Evolutionary conservation across 1,284 basidiomycete genomes (phyloP), one percentile per base, ranked within the genome.

Genomic region (Boletus calvinii): DNA sequence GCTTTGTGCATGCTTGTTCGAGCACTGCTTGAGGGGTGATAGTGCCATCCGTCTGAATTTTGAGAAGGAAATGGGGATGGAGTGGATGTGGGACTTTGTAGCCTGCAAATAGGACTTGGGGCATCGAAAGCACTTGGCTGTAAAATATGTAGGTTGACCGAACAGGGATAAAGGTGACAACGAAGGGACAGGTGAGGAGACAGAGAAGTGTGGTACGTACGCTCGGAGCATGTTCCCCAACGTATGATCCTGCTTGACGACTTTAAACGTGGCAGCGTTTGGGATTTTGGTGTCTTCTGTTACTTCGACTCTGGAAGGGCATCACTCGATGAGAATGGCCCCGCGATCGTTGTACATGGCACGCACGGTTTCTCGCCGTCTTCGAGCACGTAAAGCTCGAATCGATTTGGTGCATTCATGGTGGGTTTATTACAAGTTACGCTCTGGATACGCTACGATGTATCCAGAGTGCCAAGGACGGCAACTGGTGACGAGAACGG

Each of bases 21-120:
- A 99, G 82, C 17, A 88, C 85, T 41, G 85, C 86, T 55, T 90
- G 81, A 0, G 96, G 94, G 18, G 94, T 91, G 44, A 87, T 69
- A 1, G 82, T 79, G 22, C 94, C 94, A 71, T 98, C 94, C 1
- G 94, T 98, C 73, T 98, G 96, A 55, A 98, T 86, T 71, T 97
- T 98, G 72, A 99, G 81, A 36, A 90, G 78, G 71, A 98, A 96
- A 64, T 94, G 83, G 8, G 96, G 94, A 59, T 98, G 92, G 17
- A 98, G 83, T 1, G 97, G 96, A 65, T 98, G 96, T 0, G 96
- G 94, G 35, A 96, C 93, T 76, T 95, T 94, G 84, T 98, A 98
- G 0, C 96, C 96, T 3, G 94, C 94, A 68, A 99, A 99, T 54
- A 96, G 84, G 58, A 97, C 85, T 60, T 86, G 79, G 1, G 91